Evolutionary conservation across 2,329 filamentous ascomycete species (phyloP), one percentile per base, ranked within the genome.

Genomic region (Clonostachys sp.): DNA sequence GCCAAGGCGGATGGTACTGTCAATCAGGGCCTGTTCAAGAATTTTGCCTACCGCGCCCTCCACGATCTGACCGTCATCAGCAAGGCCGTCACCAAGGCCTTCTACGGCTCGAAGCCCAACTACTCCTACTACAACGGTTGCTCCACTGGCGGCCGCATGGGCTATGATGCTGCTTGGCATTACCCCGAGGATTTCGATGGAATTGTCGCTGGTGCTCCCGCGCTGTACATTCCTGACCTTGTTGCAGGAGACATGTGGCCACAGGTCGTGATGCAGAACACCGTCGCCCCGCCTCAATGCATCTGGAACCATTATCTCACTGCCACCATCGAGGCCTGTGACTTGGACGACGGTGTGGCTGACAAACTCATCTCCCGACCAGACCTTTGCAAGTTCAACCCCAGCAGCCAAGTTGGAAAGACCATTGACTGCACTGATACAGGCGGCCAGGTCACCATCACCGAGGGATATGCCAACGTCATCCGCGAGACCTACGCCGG

Each of bases 141-240:
- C 55, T 83, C 78, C 0, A 74, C 77, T 0, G 81, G 82, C 6
- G 80, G 81, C 1, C 67, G 80, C 0, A 77, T 83, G 63, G 81
- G 78, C 5, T 63, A 80, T 34, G 77, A 76, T 46, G 71, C 73
- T 6, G 72, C 76, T 0, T 72, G 83, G 52, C 56, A 63, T 12
- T 81, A 72, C 50, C 78, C 80, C 0, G 63, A 73, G 0, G 78
- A 82, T 50, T 83, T 81, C 45, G 77, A 83, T 45, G 79, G 79
- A 17, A 70, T 81, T 18, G 61, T 82, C 2, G 78, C 75, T 3
- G 73, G 75, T 4, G 57, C 59, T n/a, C 64, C 67, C 6, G 76
- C 75, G 7, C 50, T 66, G 5, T 53, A 64, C 45, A 77, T 52
- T 65, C 61, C 34, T 66, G 42, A 45, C 6, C 45, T 53, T 17